Evolutionary conservation across 2,329 filamentous ascomycete species (phyloP), one percentile per base, ranked within the genome.

Genomic region (Trichoderma guizhouense): DNA sequence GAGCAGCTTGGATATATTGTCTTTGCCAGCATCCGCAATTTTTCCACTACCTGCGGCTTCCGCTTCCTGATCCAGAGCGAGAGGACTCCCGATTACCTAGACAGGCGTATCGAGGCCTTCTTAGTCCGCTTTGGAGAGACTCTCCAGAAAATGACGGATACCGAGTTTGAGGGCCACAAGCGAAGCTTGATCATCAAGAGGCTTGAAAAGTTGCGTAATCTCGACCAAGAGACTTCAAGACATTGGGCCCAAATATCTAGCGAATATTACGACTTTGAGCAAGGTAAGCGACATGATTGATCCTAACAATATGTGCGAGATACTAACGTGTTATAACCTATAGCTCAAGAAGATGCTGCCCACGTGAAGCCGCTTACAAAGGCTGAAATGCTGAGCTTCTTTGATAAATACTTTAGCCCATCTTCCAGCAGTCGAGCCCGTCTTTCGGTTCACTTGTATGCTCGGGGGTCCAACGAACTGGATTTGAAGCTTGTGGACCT

Each of bases 1-100:
- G 95, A 99, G 81, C 95, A 99, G 82, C 91, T 99, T 7, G 96
- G 96, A 14, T 99, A 99, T 77, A 93, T 99, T 68, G 95, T 99
- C 0, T 97, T 95, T 82, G 95, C 93, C 63, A 93, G 94, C 32
- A 86, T 90, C 12, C 86, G 91, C 51, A 87, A 88, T 67, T 89
- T 92, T 70, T 84, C 90, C n/a, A 94, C 92, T 0, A 95, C 92
- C 0, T 91, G 93, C 77, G 93, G 93, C 1, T 96, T 96, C 82
- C 89, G 95, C 7, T 92, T 99, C 74, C 88, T 98, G 73, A 94
- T 99, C 34, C 96, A 99, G 83, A 97, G 94, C 79, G 95, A 99
- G 82, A 92, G 92, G 79, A 90, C 91, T 3, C 92, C 93, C 0
- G 86, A 91, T 55, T 98, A 97, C 78, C 85, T 99, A 2, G 95